These are phyloP conservation scores for Yamadazyma endophytica DNA, from an alignment of 805 yeast genomes.

Conservation along the genomic window DNA sequence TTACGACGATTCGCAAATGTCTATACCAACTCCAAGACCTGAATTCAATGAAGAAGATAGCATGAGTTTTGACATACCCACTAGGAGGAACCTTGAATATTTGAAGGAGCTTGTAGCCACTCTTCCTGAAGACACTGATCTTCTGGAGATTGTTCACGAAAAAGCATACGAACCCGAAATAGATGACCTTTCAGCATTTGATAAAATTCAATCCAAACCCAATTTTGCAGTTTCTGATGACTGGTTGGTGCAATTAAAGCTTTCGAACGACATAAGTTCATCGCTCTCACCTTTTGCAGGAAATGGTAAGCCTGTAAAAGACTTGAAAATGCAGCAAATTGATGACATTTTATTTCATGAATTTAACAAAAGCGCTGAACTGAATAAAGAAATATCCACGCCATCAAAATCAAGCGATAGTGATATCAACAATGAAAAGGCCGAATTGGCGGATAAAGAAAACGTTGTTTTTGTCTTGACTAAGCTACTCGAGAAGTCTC, in stretches of 20 bases:
- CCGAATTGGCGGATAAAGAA: conserved; percentile 1
- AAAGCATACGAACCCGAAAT: conserved; percentile 71
- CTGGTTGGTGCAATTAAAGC: conserved; percentile 62
- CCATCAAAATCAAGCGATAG: conserved; percentile 12
- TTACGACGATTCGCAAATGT: conserved; percentile 9
- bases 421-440: conserved; percentile 5
- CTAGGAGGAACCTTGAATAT: conserved; percentile 23
- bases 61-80: conserved; percentile 5
- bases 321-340: conserved; percentile 18
- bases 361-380: conserved; percentile 23
- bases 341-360: conserved; percentile 48
- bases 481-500: conserved; percentile 18
- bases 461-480: conserved; percentile 1
- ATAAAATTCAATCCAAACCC: conserved; percentile 37
- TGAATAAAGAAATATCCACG: conserved; percentile 18
- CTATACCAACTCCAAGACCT: not conserved
- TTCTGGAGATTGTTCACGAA: conserved; percentile 47
- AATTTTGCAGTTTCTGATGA: conserved; percentile 48
- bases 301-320: conserved; percentile 3
- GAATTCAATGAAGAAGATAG: conserved; percentile 10
- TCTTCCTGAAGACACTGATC: conserved; percentile 25
- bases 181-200: conserved; percentile 26
- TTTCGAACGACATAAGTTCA: conserved; percentile 44
- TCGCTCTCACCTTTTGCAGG: conserved; percentile 31
- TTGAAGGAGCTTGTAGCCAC: conserved; percentile 29